Base-by-base conservation (phyloP, 2,329 filamentous ascomycete species). In the Tolypocladium sp. region DNA sequence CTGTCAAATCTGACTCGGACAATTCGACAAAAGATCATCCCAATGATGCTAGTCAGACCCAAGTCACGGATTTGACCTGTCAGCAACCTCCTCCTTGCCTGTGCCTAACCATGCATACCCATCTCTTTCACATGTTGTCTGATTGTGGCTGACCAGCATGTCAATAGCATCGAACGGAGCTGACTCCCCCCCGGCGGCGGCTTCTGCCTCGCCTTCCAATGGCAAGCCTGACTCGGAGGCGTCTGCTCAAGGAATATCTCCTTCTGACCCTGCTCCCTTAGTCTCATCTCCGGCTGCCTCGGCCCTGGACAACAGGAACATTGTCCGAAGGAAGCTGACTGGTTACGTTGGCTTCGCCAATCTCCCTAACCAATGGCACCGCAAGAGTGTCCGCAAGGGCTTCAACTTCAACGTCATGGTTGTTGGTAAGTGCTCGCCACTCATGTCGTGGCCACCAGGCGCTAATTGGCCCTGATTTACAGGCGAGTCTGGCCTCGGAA, bases 381-480 rank as follows among this genome's bases (percentile, higher is more conserved):
- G 94, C 77, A 99, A 99, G 89, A 97, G 92, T 86, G 94, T 99
- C 71, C 91, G 94, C 74, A 99, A 99, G 80, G 94, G 94, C 63
- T 99, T 99, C 86, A 99, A 97, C 85, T 99, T 99, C 84, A 99
- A 99, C 75, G 94, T 99, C 68, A 99, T 99, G 94, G 94, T 99
- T 77, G 94, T 99, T 78, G 94, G 94, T 97, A 83, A 73, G 92
- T 88, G 37, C 46, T n/a, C 3, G 9, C 46, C 17, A 13, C 6
- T 33, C 8, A 17, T n/a, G 5, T 15, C 3, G 30, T 33, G 17
- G 40, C 15, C 22, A 8, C 22, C 12, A 44, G 20, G 20, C 13
- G 13, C 22, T 57, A 58, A 27, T 56, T 61, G 44, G 54, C 27
- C n/a, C n/a, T 33, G 15, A n/a, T 54, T 13, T 37, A 3, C 67